phyloP scores from a whole-genome alignment of 306 rosid species.

The Trifolium subterraneum region DNA sequence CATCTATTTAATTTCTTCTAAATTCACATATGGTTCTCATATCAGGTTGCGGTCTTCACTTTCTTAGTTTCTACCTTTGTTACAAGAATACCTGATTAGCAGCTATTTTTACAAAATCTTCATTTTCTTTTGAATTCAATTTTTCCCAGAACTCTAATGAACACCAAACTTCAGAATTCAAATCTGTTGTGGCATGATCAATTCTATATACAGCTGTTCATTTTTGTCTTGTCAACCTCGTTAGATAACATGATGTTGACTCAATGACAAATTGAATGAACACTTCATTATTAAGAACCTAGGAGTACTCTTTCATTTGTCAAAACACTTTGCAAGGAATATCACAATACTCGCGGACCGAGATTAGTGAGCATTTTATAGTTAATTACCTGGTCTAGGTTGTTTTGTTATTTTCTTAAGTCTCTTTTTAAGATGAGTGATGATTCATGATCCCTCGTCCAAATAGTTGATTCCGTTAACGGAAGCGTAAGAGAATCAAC shows the following conservation, averaged over 20 bases:
- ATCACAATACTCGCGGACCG: not conserved
- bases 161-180: not conserved
- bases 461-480: not conserved
- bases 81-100: not conserved
- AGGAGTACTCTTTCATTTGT: slow-evolving; percentile 1
- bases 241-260: not conserved
- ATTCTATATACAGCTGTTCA: not conserved
- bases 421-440: not conserved
- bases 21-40: slow-evolving; percentile 10
- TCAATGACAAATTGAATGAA: not conserved
- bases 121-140: not conserved
- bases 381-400: not conserved
- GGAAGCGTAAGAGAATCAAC: no score
- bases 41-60: not conserved
- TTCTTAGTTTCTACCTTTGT: not conserved
- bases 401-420: not conserved
- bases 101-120: not conserved
- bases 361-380: not conserved
- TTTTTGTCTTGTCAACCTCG: not conserved
- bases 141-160: not conserved
- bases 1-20: slow-evolving; percentile 1
- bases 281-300: not conserved
- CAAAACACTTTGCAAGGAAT: not conserved
- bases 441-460: not conserved
- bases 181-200: not conserved